Evolutionary conservation across 495 filamentous ascomycete species (phyloP).

Genomic region (Penicillium lagena): DNA sequence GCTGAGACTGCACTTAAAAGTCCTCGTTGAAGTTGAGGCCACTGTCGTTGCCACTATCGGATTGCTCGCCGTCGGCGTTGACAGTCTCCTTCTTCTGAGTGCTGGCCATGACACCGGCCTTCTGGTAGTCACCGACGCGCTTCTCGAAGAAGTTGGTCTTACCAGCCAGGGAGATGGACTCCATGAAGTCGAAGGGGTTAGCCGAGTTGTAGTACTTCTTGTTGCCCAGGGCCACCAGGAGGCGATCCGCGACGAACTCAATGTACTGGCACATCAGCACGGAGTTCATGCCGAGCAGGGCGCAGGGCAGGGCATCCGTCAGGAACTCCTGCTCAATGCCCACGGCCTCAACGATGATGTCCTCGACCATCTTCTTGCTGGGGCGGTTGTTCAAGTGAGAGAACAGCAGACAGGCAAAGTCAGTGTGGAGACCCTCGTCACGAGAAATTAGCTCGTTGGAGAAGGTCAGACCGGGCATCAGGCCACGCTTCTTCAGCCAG

Average conservation of each 20-base stretch:
- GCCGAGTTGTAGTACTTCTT: conserved; percentile 84
- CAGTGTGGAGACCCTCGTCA: conserved; percentile 98
- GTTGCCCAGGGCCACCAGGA: conserved; percentile 87
- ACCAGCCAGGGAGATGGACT: conserved; percentile 95
- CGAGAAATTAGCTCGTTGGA: conserved; percentile 99
- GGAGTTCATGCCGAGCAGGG: conserved; percentile 94
- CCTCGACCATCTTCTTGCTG: conserved; percentile 67
- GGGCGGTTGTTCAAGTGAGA: conserved; percentile 91
- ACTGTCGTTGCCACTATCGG: conserved; percentile 50
- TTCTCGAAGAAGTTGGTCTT: conserved; percentile 99
- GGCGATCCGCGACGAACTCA: conserved; percentile 96
- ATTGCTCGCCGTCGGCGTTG: conserved; percentile 46
- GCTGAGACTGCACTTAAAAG: conserved; percentile 56
- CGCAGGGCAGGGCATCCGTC: conserved; percentile 87
- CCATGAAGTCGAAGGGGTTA: conserved; percentile 99
- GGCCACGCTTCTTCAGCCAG: conserved; percentile 99
- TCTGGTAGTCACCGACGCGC: conserved; percentile 98
- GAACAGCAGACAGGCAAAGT: conserved; percentile 96
- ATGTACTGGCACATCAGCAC: conserved; percentile 99
- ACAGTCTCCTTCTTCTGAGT: conserved; percentile 63
- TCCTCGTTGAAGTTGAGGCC: conserved; percentile 95
- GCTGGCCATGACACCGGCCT: conserved; percentile 95
- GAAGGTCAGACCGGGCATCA: conserved; percentile 98
- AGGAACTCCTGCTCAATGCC: conserved; percentile 96
- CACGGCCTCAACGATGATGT: conserved; percentile 92